Conservation (phyloP, 2,329 filamentous ascomycete genomes). For the Fusarium nisikadoi region DNA sequence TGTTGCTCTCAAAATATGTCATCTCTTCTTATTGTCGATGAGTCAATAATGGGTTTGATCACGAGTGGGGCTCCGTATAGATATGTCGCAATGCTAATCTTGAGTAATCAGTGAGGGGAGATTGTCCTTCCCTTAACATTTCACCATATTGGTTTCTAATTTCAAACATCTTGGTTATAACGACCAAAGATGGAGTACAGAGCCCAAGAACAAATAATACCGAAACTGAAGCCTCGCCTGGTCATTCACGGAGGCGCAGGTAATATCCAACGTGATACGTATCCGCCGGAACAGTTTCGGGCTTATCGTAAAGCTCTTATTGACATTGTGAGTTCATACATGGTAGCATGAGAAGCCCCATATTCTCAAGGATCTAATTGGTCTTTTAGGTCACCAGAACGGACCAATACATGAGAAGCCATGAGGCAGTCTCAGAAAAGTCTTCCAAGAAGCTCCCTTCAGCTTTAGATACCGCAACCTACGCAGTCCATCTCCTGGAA, state of each 20-base stretch:
- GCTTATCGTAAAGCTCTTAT: conserved; percentile 70
- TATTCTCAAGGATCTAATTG: not conserved
- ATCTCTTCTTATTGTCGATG: not conserved
- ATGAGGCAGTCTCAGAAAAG: conserved; percentile 18
- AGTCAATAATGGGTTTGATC: not conserved
- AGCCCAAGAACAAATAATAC: conserved; percentile 8
- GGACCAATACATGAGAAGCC: conserved; percentile 57
- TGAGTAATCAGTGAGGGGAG: conserved; percentile 5
- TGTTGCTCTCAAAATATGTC: not conserved
- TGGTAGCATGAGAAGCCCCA: not conserved
- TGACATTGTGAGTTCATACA: conserved; percentile 62
- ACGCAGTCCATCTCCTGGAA: conserved; percentile 81
- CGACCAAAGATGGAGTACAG: conserved; percentile 56
- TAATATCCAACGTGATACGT: conserved; percentile 69
- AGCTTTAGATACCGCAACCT: conserved; percentile 78
- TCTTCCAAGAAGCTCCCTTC: conserved; percentile 51
- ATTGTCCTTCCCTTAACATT: not conserved
- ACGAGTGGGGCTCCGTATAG: conserved; percentile 16
- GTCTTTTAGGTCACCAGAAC: conserved; percentile 53
- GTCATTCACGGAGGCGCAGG: conserved; percentile 81
- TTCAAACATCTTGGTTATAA: not conserved
- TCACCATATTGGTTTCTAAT: not conserved
- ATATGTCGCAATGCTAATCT: not conserved
- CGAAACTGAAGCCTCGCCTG: conserved; percentile 62
- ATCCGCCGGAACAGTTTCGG: conserved; percentile 67